These are phyloP conservation scores for Mycena sp. DNA, from an alignment of 1,284 basidiomycete genomes.

Conservation along the genomic window DNA sequence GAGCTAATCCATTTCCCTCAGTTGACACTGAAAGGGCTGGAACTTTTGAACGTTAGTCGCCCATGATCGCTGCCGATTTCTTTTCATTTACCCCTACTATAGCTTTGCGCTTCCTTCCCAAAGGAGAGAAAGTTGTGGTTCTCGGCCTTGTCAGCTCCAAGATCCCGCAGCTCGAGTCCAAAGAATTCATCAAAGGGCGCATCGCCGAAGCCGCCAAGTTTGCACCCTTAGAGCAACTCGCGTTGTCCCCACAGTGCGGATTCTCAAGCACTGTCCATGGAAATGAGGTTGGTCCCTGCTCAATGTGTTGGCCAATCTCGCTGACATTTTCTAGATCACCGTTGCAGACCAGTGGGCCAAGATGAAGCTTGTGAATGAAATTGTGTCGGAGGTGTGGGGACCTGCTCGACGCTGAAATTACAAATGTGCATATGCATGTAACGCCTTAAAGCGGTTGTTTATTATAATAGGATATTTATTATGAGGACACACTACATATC, in stretches of 20 bases:
- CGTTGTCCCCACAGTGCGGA: slow-evolving; percentile 30
- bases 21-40: slow-evolving; percentile 31
- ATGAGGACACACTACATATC: neutral
- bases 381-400: slow-evolving; percentile 32
- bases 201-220: slow-evolving; percentile 32
- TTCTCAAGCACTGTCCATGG: slow-evolving; percentile 31
- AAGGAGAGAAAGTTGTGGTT: slow-evolving; percentile 30
- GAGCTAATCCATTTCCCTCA: slow-evolving; percentile 4
- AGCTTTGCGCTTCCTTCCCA: slow-evolving; percentile 31
- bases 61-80: neutral
- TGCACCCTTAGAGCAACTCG: slow-evolving; percentile 31
- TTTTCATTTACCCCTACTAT: neutral
- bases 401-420: slow-evolving; percentile 1
- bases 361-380: slow-evolving; percentile 31
- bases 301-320: neutral
- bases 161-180: slow-evolving; percentile 28
- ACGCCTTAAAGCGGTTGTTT: neutral
- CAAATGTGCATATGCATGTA: too few species aligned
- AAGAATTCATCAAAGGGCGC: slow-evolving; percentile 27
- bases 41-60: slow-evolving; percentile 26
- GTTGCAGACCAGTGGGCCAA: slow-evolving; percentile 32
- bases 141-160: slow-evolving; percentile 32
- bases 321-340: slow-evolving; percentile 23
- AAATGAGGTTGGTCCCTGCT: slow-evolving; percentile 21
- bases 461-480: too few species aligned